A percentile compares a stretch with the other conserved stretches of the same genome.
phyloP scores from a whole-genome alignment of 2,329 filamentous ascomycete genomes.

The Diaporthe longicolla region DNA sequence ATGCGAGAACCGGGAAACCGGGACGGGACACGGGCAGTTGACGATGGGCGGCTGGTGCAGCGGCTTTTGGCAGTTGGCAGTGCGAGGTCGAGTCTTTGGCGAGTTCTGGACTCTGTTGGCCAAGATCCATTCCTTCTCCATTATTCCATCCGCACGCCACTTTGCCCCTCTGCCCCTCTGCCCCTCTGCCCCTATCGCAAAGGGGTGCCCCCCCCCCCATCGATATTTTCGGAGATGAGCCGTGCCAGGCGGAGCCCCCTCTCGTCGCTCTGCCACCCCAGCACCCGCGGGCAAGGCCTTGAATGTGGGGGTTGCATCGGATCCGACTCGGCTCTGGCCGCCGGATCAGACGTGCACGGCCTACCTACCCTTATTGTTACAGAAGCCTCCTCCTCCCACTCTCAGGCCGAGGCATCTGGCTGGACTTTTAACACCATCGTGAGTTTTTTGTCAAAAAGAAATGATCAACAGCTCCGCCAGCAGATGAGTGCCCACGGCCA shows the following conservation, averaged over 20 bases:
- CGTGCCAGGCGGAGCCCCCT: slow-evolving; percentile 14
- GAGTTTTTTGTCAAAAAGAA: not conserved
- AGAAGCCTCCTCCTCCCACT: not conserved
- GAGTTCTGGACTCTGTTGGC: slow-evolving; percentile 11
- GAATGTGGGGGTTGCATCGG: slow-evolving; percentile 21
- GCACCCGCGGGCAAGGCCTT: not conserved
- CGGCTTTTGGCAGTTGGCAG: slow-evolving; percentile 16
- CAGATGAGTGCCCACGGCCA: not conserved
- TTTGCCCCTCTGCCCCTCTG: not conserved
- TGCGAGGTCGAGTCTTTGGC: slow-evolving; percentile 2
- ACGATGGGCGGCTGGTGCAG: slow-evolving; percentile 1
- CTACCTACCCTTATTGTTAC: too few relatives aligned
- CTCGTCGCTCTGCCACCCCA: not conserved
- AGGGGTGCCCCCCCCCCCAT: not conserved
- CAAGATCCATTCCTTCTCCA: not conserved
- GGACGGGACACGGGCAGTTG: too few relatives aligned
- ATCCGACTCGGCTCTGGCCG: slow-evolving; percentile 7
- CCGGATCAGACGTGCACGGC: not conserved
- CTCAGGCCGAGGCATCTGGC: not conserved
- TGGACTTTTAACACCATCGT: not conserved
- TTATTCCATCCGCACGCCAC: not conserved
- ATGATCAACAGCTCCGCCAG: not conserved
- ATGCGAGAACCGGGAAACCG: slow-evolving; percentile 2
- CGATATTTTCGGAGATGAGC: slow-evolving; percentile 32
- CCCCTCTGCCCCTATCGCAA: slow-evolving; percentile 16